Percentiles rank a stretch among this genome's conserved stretches.
Conservation (phyloP, 352 stramenopile species). For the Plasmopara muralis region DNA sequence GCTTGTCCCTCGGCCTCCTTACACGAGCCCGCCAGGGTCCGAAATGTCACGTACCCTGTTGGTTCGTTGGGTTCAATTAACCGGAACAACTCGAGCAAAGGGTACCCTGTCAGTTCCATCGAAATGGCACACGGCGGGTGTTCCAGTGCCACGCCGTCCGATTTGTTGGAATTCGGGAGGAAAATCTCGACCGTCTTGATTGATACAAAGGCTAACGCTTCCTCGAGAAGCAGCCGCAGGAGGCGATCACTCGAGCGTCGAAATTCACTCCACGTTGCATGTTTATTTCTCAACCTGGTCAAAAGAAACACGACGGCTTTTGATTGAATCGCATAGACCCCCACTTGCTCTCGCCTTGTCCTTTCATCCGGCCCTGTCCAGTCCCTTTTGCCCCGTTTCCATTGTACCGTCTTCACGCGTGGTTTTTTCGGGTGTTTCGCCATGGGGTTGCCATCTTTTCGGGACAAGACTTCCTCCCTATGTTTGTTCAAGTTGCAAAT, state of each 20-base stretch:
- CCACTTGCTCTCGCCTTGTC: background rate
- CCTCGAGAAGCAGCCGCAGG: constrained; percentile 49
- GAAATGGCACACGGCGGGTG: constrained; percentile 33
- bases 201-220: constrained; percentile 35
- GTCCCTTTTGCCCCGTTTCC: constrained; percentile 10
- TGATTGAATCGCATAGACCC: constrained; percentile 36
- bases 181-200: constrained; percentile 29
- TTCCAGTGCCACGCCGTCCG: constrained; percentile 29
- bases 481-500: constrained; percentile 69
- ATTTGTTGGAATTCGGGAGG: constrained; percentile 20
- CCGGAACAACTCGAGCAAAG: constrained; percentile 32
- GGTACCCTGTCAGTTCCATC: constrained; percentile 19
- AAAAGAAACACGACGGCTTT: constrained; percentile 33
- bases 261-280: constrained; percentile 30
- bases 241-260: constrained; percentile 33
- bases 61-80: constrained; percentile 30
- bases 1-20: constrained; percentile 1
- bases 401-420: constrained; percentile 17
- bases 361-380: constrained; percentile 7
- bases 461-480: constrained; percentile 35
- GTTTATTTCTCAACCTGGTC: constrained; percentile 28
- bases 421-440: constrained; percentile 53
- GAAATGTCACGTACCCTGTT: constrained; percentile 20
- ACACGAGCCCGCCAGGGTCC: constrained; percentile 1
- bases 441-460: constrained; percentile 41